Evolutionary conservation across 768 basidiomycete species (phyloP).

Genomic region (Antrodiella citrinella): DNA sequence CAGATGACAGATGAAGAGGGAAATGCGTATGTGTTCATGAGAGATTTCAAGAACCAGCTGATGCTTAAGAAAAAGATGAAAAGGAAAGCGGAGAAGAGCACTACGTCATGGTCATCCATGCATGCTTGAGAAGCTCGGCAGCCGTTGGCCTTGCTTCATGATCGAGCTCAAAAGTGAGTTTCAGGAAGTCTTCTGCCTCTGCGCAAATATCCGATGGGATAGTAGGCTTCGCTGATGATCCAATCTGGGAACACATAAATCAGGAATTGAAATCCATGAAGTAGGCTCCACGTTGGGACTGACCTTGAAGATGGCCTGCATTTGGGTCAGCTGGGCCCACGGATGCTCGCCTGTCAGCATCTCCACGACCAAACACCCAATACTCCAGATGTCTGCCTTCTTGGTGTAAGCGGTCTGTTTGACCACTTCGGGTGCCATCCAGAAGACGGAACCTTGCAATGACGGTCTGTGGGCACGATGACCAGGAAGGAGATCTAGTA

Average conservation of each 20-base stretch:
- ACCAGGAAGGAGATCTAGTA: conserved; percentile 38
- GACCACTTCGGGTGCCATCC: conserved; percentile 99
- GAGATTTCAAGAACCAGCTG: neutral
- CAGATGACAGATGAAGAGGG: neutral
- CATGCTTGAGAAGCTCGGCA: conserved; percentile 61
- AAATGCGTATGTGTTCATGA: neutral
- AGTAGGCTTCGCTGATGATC: conserved; percentile 78
- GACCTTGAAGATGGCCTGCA: conserved; percentile 99
- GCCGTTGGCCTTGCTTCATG: conserved; percentile 77
- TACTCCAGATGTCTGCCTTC: conserved; percentile 96
- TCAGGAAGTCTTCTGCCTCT: conserved; percentile 83
- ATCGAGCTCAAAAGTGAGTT: conserved; percentile 79
- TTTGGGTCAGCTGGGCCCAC: conserved; percentile 92
- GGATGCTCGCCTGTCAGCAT: conserved; percentile 97
- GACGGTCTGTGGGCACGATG: conserved; percentile 84
- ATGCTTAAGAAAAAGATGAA: neutral
- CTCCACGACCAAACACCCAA: conserved; percentile 91
- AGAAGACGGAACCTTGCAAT: conserved; percentile 95
- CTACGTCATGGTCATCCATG: conserved; percentile 44
- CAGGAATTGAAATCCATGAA: neutral
- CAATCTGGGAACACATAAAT: conserved; percentile 52
- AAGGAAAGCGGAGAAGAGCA: neutral
- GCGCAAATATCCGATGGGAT: conserved; percentile 88
- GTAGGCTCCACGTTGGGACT: conserved; percentile 5
- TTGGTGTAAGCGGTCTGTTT: conserved; percentile 88